Evolutionary conservation across 768 basidiomycete species (phyloP).

Genomic region (Floccularia luteovirens): DNA sequence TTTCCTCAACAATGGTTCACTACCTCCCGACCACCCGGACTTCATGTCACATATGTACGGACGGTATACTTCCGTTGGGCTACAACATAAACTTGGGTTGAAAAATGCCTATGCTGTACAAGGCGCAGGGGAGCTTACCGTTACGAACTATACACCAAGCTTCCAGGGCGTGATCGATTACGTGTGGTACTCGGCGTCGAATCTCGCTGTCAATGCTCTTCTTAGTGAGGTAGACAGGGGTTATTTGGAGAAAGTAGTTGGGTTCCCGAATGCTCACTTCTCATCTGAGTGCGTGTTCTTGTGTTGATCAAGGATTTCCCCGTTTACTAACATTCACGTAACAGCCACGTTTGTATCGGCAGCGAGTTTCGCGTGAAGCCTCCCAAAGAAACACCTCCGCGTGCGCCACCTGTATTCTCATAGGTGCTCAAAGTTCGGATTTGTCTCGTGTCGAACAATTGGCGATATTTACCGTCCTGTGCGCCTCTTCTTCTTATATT

Average conservation of each 20-base stretch:
- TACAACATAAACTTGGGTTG: conserved; percentile 72
- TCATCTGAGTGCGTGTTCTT: conserved; percentile 80
- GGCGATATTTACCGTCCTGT: background rate
- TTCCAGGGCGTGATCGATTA: conserved; percentile 90
- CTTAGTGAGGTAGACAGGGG: conserved; percentile 78
- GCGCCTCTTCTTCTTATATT: conserved; percentile 11
- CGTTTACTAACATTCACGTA: conserved; percentile 3
- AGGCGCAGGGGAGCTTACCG: conserved; percentile 37
- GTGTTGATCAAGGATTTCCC: background rate
- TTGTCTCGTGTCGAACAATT: background rate
- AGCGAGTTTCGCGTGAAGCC: conserved; percentile 78
- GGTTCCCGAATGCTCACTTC: conserved; percentile 96
- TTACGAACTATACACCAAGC: conserved; percentile 89
- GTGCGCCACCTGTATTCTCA: conserved; percentile 10
- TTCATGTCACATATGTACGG: conserved; percentile 92
- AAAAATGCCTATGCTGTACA: conserved; percentile 74
- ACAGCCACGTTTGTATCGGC: conserved; percentile 66
- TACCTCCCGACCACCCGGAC: conserved; percentile 75
- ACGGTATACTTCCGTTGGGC: conserved; percentile 83
- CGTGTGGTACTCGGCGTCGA: conserved; percentile 81
- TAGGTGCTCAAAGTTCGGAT: background rate
- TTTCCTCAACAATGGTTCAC: conserved; percentile 67
- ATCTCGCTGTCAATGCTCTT: conserved; percentile 72
- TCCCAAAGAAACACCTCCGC: conserved; percentile 36
- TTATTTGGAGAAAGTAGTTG: conserved; percentile 88